Evolutionary conservation across 306 rosid genomes (phyloP).

Genomic region (Betula pendula): DNA sequence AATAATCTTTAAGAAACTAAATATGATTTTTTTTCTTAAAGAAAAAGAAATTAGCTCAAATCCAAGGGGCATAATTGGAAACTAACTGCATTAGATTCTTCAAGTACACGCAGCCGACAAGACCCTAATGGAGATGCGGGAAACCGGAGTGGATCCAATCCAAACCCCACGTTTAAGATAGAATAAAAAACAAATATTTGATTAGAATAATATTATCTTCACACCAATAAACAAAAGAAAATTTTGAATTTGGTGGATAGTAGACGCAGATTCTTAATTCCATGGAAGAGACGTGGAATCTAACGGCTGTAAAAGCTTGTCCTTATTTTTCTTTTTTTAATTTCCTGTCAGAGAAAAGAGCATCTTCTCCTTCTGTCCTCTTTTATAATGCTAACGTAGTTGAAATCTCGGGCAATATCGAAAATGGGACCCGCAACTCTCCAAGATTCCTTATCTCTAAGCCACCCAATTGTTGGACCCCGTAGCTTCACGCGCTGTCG

Average conservation of each 20-base stretch:
- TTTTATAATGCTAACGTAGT: constrained; percentile 34
- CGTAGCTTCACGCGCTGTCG: constrained; percentile 30
- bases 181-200: constrained; percentile 32
- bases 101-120: constrained; percentile 67
- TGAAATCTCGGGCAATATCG: constrained; percentile 48
- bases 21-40: too few relatives aligned
- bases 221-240: not conserved
- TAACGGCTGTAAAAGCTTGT: constrained; percentile 62
- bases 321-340: not conserved
- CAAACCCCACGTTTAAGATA: constrained; percentile 42
- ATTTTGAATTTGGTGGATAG: constrained; percentile 42
- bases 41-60: constrained; percentile 1
- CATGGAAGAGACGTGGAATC: constrained; percentile 57
- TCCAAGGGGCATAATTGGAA: constrained; percentile 6
- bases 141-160: constrained; percentile 55
- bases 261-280: constrained; percentile 58
- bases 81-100: constrained; percentile 41
- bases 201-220: not conserved
- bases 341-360: constrained; percentile 23
- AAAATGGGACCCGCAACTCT: constrained; percentile 43
- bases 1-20: too few relatives aligned
- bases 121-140: constrained; percentile 57
- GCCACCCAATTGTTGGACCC: constrained; percentile 19
- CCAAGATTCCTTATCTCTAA: constrained; percentile 68
- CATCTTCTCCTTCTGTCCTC: constrained; percentile 48